These are phyloP conservation scores for Salix dunnii DNA, from an alignment of 345 rosid species.

Conservation along the genomic window DNA sequence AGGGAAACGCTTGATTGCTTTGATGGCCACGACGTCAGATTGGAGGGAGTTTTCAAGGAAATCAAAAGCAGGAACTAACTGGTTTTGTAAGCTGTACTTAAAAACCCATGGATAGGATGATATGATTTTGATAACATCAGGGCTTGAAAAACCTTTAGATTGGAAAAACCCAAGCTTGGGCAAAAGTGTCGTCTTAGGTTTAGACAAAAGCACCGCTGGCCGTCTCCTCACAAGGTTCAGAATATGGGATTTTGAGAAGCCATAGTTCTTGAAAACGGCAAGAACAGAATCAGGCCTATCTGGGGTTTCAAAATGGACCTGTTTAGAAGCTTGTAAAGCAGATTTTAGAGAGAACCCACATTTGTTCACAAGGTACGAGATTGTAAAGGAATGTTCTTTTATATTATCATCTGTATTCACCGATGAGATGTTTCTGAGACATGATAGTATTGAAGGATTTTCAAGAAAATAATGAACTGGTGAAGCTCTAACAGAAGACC, in stretches of 20 bases:
- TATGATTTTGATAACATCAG: slow-evolving; percentile 10
- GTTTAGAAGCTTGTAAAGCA: background rate
- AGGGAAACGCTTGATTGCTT: background rate
- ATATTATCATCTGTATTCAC: slow-evolving; percentile 4
- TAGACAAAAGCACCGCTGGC: background rate
- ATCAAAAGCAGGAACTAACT: slow-evolving; percentile 9
- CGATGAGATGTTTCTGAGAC: background rate
- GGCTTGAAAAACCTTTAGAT: slow-evolving; percentile 17
- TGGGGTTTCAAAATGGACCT: background rate
- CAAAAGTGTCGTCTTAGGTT: background rate
- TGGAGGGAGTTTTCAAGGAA: background rate
- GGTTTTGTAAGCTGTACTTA: background rate
- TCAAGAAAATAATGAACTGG: background rate
- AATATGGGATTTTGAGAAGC: slow-evolving; percentile 4
- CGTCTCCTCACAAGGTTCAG: background rate
- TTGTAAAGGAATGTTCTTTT: background rate
- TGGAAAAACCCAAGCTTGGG: slow-evolving; percentile 22
- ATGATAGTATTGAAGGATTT: background rate
- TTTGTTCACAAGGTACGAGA: slow-evolving; percentile 6
- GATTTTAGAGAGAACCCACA: slow-evolving; percentile 16
- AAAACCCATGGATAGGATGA: background rate
- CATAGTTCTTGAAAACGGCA: background rate
- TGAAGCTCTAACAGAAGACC: background rate
- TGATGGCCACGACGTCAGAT: background rate
- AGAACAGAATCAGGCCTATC: slow-evolving; percentile 1